Percentiles rank a stretch among this genome's conserved stretches.
phyloP scores from a whole-genome alignment of 2,329 filamentous ascomycete genomes.

The Claviceps arundinis region DNA sequence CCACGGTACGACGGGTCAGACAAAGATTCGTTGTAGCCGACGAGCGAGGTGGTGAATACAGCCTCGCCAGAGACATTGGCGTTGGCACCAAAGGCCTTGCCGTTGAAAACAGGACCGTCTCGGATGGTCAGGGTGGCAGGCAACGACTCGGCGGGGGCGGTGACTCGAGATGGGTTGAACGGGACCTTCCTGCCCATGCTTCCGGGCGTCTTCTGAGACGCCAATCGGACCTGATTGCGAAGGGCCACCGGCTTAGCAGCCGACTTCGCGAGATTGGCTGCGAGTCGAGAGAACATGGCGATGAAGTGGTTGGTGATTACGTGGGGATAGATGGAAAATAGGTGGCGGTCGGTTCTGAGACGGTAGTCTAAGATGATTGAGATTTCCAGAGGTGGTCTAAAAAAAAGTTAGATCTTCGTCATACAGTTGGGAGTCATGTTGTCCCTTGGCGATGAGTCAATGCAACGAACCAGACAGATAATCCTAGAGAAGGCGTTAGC shows the following conservation, averaged over 20 bases:
- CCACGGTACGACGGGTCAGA: conserved; percentile 79
- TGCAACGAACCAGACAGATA: conserved; percentile 57
- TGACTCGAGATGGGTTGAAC: conserved; percentile 41
- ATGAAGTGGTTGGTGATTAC: conserved; percentile 4
- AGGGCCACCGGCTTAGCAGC: conserved; percentile 30
- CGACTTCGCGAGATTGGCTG: conserved; percentile 39
- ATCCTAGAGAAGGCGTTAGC: conserved; percentile 44
- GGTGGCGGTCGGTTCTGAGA: not conserved
- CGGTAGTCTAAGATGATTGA: conserved; percentile 16
- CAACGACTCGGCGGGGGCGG: conserved; percentile 43
- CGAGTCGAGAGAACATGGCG: conserved; percentile 49
- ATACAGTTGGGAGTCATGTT: conserved; percentile 14
- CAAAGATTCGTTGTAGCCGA: conserved; percentile 94
- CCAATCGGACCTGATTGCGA: conserved; percentile 24
- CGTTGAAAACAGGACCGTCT: conserved; percentile 90
- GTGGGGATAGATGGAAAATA: not conserved
- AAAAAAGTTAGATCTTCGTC: conserved; percentile 3
- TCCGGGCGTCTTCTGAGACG: conserved; percentile 33
- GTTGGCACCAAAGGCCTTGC: conserved; percentile 92
- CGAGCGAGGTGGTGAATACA: conserved; percentile 94
- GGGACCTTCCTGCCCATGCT: conserved; percentile 60
- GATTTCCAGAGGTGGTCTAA: conserved; percentile 31
- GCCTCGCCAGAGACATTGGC: conserved; percentile 95
- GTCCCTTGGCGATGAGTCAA: conserved; percentile 24
- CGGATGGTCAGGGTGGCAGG: conserved; percentile 86